phyloP scores from a whole-genome alignment of 2,329 filamentous ascomycete species.

The Fusarium staphyleae region DNA sequence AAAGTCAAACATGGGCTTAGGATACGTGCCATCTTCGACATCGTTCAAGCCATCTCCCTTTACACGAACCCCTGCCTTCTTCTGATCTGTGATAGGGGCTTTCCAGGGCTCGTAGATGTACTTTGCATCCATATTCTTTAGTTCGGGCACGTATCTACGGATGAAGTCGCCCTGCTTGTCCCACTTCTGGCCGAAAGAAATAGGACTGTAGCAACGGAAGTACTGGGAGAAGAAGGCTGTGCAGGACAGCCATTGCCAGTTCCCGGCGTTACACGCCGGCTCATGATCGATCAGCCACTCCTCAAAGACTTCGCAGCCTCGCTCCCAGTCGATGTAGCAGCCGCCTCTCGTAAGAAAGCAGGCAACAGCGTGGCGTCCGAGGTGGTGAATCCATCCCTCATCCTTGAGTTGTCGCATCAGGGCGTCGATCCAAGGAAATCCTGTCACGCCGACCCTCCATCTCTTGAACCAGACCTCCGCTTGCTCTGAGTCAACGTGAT shows the following conservation, averaged over 20 bases:
- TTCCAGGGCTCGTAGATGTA: constrained; percentile 85
- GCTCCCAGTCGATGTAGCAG: constrained; percentile 81
- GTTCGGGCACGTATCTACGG: constrained; percentile 70
- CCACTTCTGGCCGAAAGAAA: constrained; percentile 79
- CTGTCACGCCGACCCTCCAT: constrained; percentile 73
- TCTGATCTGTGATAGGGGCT: constrained; percentile 72
- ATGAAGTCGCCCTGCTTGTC: constrained; percentile 73
- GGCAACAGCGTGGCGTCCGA: constrained; percentile 78
- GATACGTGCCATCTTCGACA: constrained; percentile 62
- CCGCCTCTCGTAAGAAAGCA: constrained; percentile 83
- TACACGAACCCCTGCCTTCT: constrained; percentile 69
- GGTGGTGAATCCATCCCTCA: constrained; percentile 83
- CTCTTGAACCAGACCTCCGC: constrained; percentile 72
- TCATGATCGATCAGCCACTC: constrained; percentile 80
- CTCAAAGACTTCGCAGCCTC: constrained; percentile 79
- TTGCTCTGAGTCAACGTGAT: constrained; percentile 67
- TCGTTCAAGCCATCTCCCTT: constrained; percentile 59
- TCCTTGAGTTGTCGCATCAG: constrained; percentile 76
- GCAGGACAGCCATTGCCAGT: constrained; percentile 81
- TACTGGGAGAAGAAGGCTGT: constrained; percentile 78
- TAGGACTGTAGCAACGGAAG: constrained; percentile 72
- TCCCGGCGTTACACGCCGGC: constrained; percentile 74
- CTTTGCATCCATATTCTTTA: constrained; percentile 67
- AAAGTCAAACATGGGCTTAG: constrained; percentile 82
- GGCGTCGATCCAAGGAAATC: constrained; percentile 83